Conservation (phyloP, 75 land plant species). For the Cupressus sempervirens region DNA sequence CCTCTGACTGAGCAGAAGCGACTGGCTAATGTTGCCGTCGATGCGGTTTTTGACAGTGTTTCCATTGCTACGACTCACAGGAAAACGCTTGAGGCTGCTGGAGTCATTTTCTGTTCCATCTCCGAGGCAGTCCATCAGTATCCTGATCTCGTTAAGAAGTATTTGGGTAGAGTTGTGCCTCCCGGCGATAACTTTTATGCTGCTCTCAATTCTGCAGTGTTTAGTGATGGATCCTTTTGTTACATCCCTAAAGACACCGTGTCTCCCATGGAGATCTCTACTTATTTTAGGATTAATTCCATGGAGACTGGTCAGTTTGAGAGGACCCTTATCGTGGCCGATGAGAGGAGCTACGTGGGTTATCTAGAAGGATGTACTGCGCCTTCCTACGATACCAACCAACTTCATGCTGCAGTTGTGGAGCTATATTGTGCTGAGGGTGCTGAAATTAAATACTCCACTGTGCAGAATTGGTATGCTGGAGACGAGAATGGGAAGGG, state of each 20-base stretch:
- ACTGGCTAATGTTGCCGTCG: constrained; percentile 95
- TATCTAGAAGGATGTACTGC: constrained; percentile 99
- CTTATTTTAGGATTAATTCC: constrained; percentile 92
- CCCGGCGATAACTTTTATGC: constrained; percentile 91
- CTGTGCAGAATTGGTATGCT: constrained; percentile 99
- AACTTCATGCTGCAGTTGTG: constrained; percentile 98
- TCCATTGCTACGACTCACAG: constrained; percentile 99
- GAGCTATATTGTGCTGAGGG: constrained; percentile 86
- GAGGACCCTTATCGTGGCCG: constrained; percentile 91
- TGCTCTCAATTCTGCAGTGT: constrained; percentile 92
- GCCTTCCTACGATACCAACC: constrained; percentile 88
- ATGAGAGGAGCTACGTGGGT: constrained; percentile 77
- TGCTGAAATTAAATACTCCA: constrained; percentile 95
- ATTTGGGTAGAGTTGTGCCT: constrained; percentile 89
- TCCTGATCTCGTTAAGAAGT: constrained; percentile 85
- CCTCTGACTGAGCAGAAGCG: constrained; percentile 93
- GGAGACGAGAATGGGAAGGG: constrained; percentile 90
- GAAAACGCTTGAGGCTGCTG: constrained; percentile 67
- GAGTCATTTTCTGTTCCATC: constrained; percentile 96
- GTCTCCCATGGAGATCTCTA: constrained; percentile 96
- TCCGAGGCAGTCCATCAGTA: constrained; percentile 91
- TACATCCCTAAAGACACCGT: constrained; percentile 89
- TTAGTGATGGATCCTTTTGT: constrained; percentile 98
- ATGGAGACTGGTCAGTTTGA: constrained; percentile 97
- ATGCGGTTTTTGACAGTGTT: constrained; percentile 93